A percentile compares a stretch with the other conserved stretches of the same genome.
phyloP scores from a whole-genome alignment of 495 filamentous ascomycete species.

The Xylaria flabelliformis region DNA sequence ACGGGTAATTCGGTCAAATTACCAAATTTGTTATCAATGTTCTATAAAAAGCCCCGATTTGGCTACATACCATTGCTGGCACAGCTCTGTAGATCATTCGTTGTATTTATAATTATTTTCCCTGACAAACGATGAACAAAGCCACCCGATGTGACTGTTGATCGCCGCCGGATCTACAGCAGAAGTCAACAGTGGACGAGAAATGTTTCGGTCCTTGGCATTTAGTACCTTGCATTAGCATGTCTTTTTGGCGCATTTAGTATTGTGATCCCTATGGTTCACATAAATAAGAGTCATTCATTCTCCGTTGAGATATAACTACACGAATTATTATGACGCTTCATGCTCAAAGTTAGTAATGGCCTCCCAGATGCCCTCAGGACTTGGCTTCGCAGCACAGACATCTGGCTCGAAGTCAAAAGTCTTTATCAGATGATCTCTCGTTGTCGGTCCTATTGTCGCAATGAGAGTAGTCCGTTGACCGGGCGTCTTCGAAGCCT shows the following conservation, averaged over 20 bases:
- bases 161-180: not conserved
- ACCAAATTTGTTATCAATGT: too few relatives aligned
- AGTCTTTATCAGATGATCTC: constrained; percentile 68
- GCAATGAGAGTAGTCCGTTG: constrained; percentile 65
- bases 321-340: not conserved
- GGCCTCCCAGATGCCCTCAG: constrained; percentile 77
- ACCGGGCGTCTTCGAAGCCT: constrained; percentile 41
- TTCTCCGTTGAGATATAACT: not conserved
- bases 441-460: constrained; percentile 94
- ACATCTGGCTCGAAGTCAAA: constrained; percentile 82
- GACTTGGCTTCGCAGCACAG: constrained; percentile 79
- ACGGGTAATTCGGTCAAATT: not conserved
- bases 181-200: not conserved
- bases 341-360: constrained; percentile 62
- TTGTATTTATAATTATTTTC: constrained; percentile 15
- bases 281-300: not conserved
- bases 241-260: not conserved
- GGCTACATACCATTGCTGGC: not conserved
- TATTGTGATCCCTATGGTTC: not conserved
- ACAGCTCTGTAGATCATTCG: constrained; percentile 5
- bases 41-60: not conserved
- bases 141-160: not conserved
- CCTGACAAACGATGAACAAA: not conserved
- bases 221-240: constrained; percentile 18
- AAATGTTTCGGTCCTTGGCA: constrained; percentile 11